Evolutionary conservation across 768 basidiomycete genomes (phyloP), one percentile per base, ranked within the genome.

Genomic region (Boletus vinaceobasis): DNA sequence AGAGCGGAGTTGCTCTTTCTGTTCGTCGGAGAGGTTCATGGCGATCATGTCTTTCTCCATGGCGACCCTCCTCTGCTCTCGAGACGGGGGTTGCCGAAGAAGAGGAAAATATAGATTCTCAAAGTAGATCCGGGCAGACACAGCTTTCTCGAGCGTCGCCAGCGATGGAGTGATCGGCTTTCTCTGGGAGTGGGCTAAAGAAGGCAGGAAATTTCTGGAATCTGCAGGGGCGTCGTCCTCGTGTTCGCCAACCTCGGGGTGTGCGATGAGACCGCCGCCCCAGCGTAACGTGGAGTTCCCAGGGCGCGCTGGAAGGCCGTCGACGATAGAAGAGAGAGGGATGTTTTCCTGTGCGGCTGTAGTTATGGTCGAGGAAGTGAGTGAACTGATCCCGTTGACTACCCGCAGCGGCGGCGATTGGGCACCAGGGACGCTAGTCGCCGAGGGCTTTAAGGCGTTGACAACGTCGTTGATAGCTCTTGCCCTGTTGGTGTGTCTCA

Each of bases 101-200:
- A 94, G 79, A 31, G 84, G 86, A 73, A 90, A 95, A 72, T 89
- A 95, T 31, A 87, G 78, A 66, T 90, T 93, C 78, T 92, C 91
- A 73, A 98, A 97, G 79, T 86, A 97, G 74, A 98, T 91, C 68
- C 90, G 85, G 38, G 90, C 86, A 33, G 94, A 87, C 55, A 93
- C 91, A 48, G 94, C 92, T 70, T 90, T 94, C 72, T 99, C 95
- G 66, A 98, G 78, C 31, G 96, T 97, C 40, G 86, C 79, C 53
- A 99, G 78, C 50, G 94, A 95, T 37, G 96, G 94, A 14, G 79
- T 84, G 65, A 98, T 87, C 50, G 79, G 74, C 69, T 79, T 80
- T 61, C 74, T 77, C 56, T 79, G 79, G 48, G 67, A 61, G 38
- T 74, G 77, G 43, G 65, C 57, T 1, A 64, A 59, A 56, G 70